Evolutionary conservation across 1,284 basidiomycete genomes (phyloP).

Genomic region (Amanita bisporigera): DNA sequence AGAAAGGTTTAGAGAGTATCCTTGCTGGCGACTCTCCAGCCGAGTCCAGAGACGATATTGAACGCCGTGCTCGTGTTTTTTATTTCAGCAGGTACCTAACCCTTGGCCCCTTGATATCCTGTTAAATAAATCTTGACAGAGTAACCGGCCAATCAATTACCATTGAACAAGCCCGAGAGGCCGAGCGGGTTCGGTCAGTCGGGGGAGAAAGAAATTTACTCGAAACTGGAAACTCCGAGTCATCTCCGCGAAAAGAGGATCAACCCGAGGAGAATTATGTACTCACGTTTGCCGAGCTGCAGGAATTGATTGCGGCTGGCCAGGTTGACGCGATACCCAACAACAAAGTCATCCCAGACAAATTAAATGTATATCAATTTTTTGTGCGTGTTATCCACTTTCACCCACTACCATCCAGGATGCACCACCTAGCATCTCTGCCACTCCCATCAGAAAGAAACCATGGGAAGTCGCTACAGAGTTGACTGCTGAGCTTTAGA

Average conservation of each 20-base stretch:
- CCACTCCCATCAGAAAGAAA: slow-evolving; percentile 54
- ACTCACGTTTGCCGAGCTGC: slow-evolving; percentile 69
- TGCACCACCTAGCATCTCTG: slow-evolving; percentile 59
- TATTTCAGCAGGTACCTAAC: slow-evolving; percentile 70
- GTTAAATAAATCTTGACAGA: slow-evolving; percentile 34
- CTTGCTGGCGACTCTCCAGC: slow-evolving; percentile 45
- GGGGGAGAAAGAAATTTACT: background rate
- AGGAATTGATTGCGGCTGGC: slow-evolving; percentile 71
- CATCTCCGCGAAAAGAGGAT: slow-evolving; percentile 5
- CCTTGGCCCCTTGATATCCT: background rate
- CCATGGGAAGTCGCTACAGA: slow-evolving; percentile 58
- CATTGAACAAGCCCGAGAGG: slow-evolving; percentile 45
- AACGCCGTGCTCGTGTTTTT: slow-evolving; percentile 63
- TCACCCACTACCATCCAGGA: slow-evolving; percentile 44
- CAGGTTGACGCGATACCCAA: slow-evolving; percentile 76
- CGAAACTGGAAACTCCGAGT: background rate
- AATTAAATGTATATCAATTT: slow-evolving; percentile 59
- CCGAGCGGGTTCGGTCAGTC: slow-evolving; percentile 29
- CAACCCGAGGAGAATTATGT: slow-evolving; percentile 43
- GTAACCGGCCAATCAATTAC: slow-evolving; percentile 49
- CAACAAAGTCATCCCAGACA: slow-evolving; percentile 69
- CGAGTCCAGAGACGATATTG: slow-evolving; percentile 52
- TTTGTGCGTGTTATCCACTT: slow-evolving; percentile 7
- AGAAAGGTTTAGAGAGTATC: slow-evolving; percentile 71
- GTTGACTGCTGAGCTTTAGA: background rate